A percentile compares a stretch with the other conserved stretches of the same genome.
Conservation (phyloP, 2,329 filamentous ascomycete species). For the Trichoderma pleuroti region DNA sequence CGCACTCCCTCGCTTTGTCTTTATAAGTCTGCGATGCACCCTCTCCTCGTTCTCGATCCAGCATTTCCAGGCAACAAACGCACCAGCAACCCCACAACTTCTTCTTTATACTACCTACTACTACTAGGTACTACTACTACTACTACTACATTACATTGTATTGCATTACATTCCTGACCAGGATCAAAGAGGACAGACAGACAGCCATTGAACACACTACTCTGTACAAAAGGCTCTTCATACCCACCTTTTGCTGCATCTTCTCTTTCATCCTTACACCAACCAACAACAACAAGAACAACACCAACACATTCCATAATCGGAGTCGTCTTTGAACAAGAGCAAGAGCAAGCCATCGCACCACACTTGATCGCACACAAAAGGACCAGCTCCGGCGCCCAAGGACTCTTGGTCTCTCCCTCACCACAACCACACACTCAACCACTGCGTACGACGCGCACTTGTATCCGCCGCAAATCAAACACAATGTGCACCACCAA, state of each 20-base stretch:
- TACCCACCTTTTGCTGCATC: neutral
- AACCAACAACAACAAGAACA: conserved; percentile 9
- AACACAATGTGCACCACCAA: conserved; percentile 51
- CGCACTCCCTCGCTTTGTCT: conserved; percentile 2
- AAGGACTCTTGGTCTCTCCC: neutral
- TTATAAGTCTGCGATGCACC: conserved; percentile 19
- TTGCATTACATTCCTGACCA: conserved; percentile 1
- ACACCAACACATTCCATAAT: neutral
- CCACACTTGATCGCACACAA: neutral
- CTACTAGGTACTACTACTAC: neutral
- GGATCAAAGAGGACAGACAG: neutral
- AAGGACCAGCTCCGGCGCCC: neutral
- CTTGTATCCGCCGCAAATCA: conserved; percentile 16
- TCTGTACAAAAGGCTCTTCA: conserved; percentile 12
- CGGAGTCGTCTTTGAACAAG: neutral
- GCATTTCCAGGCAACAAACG: conserved; percentile 19
- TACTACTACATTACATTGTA: neutral
- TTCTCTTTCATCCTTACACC: conserved; percentile 7
- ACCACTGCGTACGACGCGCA: conserved; percentile 13
- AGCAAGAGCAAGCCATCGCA: neutral
- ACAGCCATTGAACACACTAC: neutral
- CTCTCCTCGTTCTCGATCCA: conserved; percentile 17
- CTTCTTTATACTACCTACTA: neutral
- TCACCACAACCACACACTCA: neutral
- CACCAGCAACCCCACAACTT: conserved; percentile 10